These are phyloP conservation scores for Apiospora arundinis DNA, from an alignment of 2,329 filamentous ascomycete species.

Conservation along the genomic window DNA sequence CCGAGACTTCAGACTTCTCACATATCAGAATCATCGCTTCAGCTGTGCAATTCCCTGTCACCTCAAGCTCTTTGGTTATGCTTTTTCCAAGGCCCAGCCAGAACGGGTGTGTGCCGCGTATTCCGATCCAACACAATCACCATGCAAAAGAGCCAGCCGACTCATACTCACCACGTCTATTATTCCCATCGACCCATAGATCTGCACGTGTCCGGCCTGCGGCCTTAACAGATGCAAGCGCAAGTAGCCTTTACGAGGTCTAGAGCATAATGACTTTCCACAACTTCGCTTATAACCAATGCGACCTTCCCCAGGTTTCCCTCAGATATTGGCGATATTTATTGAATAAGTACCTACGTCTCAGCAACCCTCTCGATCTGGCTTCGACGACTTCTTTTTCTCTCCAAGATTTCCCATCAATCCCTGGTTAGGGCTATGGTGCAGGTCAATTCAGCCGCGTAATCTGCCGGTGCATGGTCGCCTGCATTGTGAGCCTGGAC, in stretches of 20 bases:
- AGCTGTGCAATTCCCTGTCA: neutral
- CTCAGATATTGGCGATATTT: neutral
- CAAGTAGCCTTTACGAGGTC: neutral
- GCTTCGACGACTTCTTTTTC: neutral
- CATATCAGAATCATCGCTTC: neutral
- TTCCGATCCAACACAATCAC: neutral
- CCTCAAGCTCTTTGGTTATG: neutral
- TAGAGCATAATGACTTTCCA: neutral
- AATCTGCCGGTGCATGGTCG: neutral
- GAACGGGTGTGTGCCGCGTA: neutral
- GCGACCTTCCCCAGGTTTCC: neutral
- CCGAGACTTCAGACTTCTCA: neutral
- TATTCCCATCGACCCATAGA: neutral
- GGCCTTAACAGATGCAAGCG: neutral
- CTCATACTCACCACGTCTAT: neutral
- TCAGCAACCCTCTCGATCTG: neutral
- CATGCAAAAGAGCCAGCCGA: neutral
- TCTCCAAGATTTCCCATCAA: slow-evolving; percentile 4
- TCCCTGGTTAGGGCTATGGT: neutral
- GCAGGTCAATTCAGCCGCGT: slow-evolving; percentile 4
- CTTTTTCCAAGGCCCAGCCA: neutral
- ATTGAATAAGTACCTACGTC: neutral
- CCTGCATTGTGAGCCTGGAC: slow-evolving; percentile 1
- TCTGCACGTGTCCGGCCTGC: neutral
- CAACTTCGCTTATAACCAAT: neutral